A percentile compares a stretch with the other conserved stretches of the same genome.
Evolutionary conservation across 768 basidiomycete species (phyloP).

Genomic region (Plicaturopsis crispa): DNA sequence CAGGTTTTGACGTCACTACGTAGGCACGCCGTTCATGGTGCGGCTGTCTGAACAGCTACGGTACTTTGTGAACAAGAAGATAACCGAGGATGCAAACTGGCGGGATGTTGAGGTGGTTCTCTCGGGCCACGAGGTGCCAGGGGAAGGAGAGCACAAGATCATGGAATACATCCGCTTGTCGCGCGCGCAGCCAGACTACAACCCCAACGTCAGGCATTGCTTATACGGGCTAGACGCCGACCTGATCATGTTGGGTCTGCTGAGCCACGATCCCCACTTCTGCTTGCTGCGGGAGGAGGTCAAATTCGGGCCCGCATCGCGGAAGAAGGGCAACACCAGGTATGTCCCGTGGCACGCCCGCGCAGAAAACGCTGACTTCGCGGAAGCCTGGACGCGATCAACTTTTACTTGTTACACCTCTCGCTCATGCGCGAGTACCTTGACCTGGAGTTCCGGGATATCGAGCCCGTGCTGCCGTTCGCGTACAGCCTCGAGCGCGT

Average conservation of each 20-base stretch:
- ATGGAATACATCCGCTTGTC: conserved; percentile 97
- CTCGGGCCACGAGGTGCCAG: conserved; percentile 96
- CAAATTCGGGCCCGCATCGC: conserved; percentile 82
- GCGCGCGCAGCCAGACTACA: conserved; percentile 92
- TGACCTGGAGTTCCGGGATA: conserved; percentile 85
- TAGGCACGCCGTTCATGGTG: conserved; percentile 94
- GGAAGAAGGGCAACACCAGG: conserved; percentile 62
- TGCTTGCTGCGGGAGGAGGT: conserved; percentile 97
- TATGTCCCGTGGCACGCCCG: conserved; percentile 15
- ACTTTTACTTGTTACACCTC: conserved; percentile 92
- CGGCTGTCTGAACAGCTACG: conserved; percentile 85
- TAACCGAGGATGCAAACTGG: conserved; percentile 96
- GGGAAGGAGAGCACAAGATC: conserved; percentile 99
- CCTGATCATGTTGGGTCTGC: conserved; percentile 93
- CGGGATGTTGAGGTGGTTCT: conserved; percentile 85
- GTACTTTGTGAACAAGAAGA: conserved; percentile 98
- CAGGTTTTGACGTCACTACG: not conserved
- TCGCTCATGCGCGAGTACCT: conserved; percentile 96
- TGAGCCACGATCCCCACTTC: conserved; percentile 98
- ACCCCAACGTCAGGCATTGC: conserved; percentile 96
- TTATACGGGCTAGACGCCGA: conserved; percentile 98
- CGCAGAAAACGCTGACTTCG: conserved; percentile 10
- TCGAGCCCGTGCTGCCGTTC: conserved; percentile 64
- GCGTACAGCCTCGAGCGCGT: conserved; percentile 85
- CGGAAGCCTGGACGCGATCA: conserved; percentile 62